Evolutionary conservation across 1,139 yeast species (phyloP), one percentile per base, ranked within the genome.

Genomic region (Suhomyces anneliseae): DNA sequence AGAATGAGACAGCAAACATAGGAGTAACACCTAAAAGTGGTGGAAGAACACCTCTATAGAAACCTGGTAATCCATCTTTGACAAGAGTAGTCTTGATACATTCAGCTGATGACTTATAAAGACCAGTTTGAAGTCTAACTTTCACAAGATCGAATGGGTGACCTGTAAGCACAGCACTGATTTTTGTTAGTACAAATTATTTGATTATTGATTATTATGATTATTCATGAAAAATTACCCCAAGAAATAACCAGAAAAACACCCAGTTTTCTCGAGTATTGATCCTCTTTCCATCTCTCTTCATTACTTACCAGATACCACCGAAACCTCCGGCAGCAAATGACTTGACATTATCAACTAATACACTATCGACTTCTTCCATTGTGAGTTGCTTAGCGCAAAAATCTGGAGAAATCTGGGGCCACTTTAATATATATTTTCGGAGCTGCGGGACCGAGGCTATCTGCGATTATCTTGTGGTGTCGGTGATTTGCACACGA

Each of bases 21-120:
- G 99, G 99, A 0, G 98, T 93, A 29, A 93, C 98, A 32, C 99
- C 99, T 29, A 88, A 67, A 44, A 93, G 73, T 6, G 99, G 99
- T 9, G 96, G 96, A 34, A 85, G 76, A 29, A 89, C 96, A 49
- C 96, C 96, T 58, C 93, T 72, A 68, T 89, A 93, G 54, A 93
- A 79, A 1, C 97, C 97, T 10, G 75, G 61, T 12, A 82, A 79
- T 1, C 96, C 96, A 53, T 88, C 92, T 36, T 79, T 77, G 19
- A 81, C 81, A 39, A 93, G 56, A 3, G 95, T 90, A 42, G 78
- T 79, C 58, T 75, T 79, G 36, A 90, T 77, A 33, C 95, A 95
- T 45, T 82, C 82, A 5, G 78, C 58, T 14, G 95, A 79, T 19
- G 84, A 74, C 26, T 74, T 63, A 63, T 82, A 84, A 46, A 82